Base-by-base conservation (phyloP, 768 basidiomycete species). In the Candolleomyces aberdarensis region DNA sequence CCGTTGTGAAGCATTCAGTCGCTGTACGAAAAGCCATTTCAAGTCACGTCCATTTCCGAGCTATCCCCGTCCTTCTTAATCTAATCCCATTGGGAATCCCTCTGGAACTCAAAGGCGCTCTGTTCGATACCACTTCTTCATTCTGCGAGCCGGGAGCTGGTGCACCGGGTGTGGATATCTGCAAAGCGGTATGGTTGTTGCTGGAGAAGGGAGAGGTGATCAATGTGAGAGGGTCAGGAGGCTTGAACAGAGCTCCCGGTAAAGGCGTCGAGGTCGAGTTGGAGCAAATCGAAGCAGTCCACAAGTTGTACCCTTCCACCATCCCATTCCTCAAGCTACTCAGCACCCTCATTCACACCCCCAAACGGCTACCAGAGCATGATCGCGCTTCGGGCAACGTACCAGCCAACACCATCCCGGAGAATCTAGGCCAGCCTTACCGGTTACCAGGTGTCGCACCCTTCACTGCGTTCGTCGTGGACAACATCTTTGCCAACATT, bases 191-290 rank as follows among this genome's bases (percentile, higher is more conserved):
- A 0, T 96, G 94, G 94, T 81, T 80, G 1, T 72, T 89, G 53
- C 88, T 97, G 85, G 94, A 96, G 73, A 82, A 86, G 54, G 76
- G 87, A 20, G 94, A 95, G 67, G 86, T 95, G 39, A 91, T 88
- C 71, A 91, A 92, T 63, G 86, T 92, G 9, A 85, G 89, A 32
- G 71, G 76, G 0, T 69, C 74, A 7, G 59, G 77, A 0, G 71
- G 76, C 20, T 75, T 80, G 3, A 76, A 78, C 14, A 77, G 80
- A 26, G 72, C 80, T 47, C 68, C 87, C 20, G 82, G 83, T 11
- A 89, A 88, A 68, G 94, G 95, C 0, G 87, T 94, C 3, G 88
- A 96, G 64, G 83, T 90, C 5, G 94, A 96, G 70, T 74, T 98
- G 63, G 94, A 95, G 65, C 89, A 94, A 65, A 85, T 95, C 56